A percentile compares a stretch with the other conserved stretches of the same genome.
These are phyloP conservation scores for Gastrodia elata DNA, from an alignment of 106 monocot species.

Conservation along the genomic window DNA sequence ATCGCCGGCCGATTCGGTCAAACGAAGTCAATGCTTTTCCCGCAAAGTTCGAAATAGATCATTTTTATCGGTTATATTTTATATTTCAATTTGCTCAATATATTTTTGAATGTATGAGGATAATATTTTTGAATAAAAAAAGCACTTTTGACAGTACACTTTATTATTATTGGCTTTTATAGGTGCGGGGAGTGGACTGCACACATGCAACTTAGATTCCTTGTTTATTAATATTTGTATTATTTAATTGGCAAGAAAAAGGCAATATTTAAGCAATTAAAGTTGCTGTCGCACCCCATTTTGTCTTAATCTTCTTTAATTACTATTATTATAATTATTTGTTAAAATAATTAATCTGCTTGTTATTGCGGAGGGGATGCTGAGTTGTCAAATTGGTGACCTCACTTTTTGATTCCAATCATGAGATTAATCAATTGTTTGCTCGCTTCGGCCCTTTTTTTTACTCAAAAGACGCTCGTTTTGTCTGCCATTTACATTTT, in stretches of 20 bases:
- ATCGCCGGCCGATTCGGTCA: no score
- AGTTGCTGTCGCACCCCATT: not conserved
- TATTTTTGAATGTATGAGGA: no score
- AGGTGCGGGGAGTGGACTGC: not conserved
- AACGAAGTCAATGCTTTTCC: no score
- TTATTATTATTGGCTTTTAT: not conserved
- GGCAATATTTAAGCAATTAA: not conserved
- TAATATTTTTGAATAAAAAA: no score
- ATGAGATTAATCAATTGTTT: not conserved
- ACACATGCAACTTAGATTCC: constrained; percentile 1
- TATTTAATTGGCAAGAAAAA: not conserved
- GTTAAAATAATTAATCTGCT: no score
- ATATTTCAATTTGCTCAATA: no score
- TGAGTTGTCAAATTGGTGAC: not conserved
- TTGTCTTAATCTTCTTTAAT: not conserved
- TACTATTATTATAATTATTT: no score
- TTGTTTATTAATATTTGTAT: not conserved
- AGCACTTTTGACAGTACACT: not conserved
- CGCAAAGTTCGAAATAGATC: no score
- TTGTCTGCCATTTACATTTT: not conserved
- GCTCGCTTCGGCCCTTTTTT: not conserved
- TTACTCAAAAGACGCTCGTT: not conserved
- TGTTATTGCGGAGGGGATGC: no score
- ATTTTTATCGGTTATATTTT: no score
- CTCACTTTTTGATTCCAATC: not conserved